A percentile compares a stretch with the other conserved stretches of the same genome.
Conservation (phyloP, 495 filamentous ascomycete species). For the Penicillium angulare region DNA sequence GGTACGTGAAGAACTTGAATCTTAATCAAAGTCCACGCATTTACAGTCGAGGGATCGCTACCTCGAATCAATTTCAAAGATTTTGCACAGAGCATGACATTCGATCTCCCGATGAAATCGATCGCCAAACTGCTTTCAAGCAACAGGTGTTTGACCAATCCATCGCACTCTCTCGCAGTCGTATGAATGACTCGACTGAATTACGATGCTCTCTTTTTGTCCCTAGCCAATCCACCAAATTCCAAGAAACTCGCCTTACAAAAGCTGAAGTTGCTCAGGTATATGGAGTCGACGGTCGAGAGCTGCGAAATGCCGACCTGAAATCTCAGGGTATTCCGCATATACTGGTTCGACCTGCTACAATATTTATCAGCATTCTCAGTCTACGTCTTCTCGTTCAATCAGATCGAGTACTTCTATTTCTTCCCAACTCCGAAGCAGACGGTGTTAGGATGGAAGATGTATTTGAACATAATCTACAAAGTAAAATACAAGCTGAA, state of each 20-base stretch:
- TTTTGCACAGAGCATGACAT: not conserved
- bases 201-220: constrained; percentile 14
- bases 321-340: constrained; percentile 30
- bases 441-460: constrained; percentile 17
- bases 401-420: constrained; percentile 22
- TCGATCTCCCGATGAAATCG: not conserved
- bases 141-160: constrained; percentile 21
- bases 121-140: constrained; percentile 2
- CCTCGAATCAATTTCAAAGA: not conserved
- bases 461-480: constrained; percentile 38
- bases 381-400: constrained; percentile 30
- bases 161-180: constrained; percentile 16
- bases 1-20: not conserved
- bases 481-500: constrained; percentile 60
- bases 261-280: constrained; percentile 20
- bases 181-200: constrained; percentile 23
- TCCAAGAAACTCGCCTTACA: constrained; percentile 11
- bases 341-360: constrained; percentile 26
- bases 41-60: not conserved
- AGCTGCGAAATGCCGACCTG: constrained; percentile 29
- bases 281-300: constrained; percentile 24
- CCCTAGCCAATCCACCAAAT: not conserved
- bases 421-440: constrained; percentile 16
- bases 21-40: not conserved
- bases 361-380: constrained; percentile 32